These are phyloP conservation scores for Protea cynaroides DNA, from an alignment of 164 flowering plant genomes.

Conservation along the genomic window DNA sequence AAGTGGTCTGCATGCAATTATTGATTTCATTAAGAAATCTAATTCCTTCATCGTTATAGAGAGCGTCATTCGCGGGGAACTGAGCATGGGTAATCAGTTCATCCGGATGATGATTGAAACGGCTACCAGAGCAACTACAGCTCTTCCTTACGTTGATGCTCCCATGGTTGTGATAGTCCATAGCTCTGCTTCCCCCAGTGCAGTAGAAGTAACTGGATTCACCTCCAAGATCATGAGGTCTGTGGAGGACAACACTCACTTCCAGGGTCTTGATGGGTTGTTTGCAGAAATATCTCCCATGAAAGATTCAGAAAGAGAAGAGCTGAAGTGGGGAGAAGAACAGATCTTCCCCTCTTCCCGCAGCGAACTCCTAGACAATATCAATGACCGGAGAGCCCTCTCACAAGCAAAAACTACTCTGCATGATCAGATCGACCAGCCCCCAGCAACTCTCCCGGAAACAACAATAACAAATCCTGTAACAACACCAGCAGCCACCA, in stretches of 20 bases:
- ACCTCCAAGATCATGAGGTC: conserved; percentile 15
- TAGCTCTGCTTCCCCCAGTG: conserved; percentile 22
- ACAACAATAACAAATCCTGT: conserved; percentile 19
- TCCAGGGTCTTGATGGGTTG: conserved; percentile 16
- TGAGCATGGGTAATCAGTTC: conserved; percentile 29
- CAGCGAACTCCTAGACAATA: conserved; percentile 32
- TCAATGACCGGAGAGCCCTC: neutral
- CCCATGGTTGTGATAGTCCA: conserved; percentile 29
- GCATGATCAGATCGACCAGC: conserved; percentile 12
- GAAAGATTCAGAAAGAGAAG: conserved; percentile 20
- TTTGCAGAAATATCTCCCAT: conserved; percentile 24
- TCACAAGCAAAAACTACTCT: neutral
- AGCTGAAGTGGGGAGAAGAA: conserved; percentile 25
- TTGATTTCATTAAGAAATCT: conserved; percentile 21
- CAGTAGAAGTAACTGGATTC: conserved; percentile 23
- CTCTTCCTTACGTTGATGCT: conserved; percentile 21
- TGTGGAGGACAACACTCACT: conserved; percentile 10
- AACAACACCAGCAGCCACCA: conserved; percentile 12
- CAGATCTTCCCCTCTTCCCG: conserved; percentile 23
- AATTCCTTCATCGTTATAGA: conserved; percentile 31
- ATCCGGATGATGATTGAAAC: conserved; percentile 21
- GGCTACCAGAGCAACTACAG: conserved; percentile 20
- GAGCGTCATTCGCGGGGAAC: conserved; percentile 19
- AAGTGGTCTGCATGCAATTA: conserved; percentile 18
- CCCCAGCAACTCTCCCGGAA: conserved; percentile 5